A percentile compares a stretch with the other conserved stretches of the same genome.
phyloP scores from a whole-genome alignment of 139 green algal genomes.

The Chlamydomonas incerta region DNA sequence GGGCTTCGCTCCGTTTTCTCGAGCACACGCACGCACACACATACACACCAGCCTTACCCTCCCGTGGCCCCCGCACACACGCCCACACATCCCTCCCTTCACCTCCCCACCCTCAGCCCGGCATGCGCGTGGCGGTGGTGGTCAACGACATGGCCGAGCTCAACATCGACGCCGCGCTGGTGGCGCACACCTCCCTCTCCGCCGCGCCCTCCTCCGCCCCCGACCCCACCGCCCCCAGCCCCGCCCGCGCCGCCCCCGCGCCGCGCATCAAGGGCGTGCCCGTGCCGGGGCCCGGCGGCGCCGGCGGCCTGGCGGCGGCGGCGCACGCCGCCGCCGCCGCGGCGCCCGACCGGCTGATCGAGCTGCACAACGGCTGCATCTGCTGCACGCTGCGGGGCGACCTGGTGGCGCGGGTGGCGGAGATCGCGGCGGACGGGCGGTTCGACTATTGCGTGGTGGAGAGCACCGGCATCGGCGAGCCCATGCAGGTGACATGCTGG shows the following conservation, averaged over 20 bases:
- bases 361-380: conserved; percentile 89
- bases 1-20: too few species aligned
- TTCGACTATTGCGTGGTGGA: conserved; percentile 90
- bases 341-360: conserved; percentile 65
- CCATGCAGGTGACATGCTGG: conserved; percentile 62
- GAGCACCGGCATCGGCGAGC: conserved; percentile 84
- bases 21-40: too few species aligned
- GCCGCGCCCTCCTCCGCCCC: neutral
- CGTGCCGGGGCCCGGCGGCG: neutral
- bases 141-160: conserved; percentile 92
- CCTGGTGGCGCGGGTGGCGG: conserved; percentile 73
- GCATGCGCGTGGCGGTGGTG: conserved; percentile 74
- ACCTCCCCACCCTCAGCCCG: neutral
- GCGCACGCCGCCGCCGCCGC: neutral
- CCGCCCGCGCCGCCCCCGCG: neutral
- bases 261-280: too few species aligned
- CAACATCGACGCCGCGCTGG: conserved; percentile 86
- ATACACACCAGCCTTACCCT: too few species aligned
- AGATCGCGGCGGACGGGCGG: conserved; percentile 53
- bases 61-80: too few species aligned
- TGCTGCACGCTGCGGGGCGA: conserved; percentile 89
- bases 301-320: neutral
- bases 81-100: too few species aligned
- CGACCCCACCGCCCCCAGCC: neutral
- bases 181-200: conserved; percentile 50